Base-by-base conservation (phyloP, 2,329 filamentous ascomycete genomes). In the Metarhizium album region DNA sequence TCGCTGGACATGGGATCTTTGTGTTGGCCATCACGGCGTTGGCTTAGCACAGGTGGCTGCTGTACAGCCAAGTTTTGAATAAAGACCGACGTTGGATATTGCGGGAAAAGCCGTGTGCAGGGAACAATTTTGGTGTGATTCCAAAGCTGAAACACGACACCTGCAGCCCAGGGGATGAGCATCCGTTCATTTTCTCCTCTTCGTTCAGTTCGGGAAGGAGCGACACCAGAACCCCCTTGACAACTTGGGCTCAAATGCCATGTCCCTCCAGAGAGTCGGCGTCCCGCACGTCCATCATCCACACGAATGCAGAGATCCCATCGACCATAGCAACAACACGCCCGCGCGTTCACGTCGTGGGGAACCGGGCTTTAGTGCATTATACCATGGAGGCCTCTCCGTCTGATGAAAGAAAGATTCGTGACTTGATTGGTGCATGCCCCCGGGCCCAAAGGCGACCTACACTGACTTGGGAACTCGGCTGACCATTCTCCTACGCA, bases 401-500 rank as follows among this genome's bases (percentile, higher is more conserved):
- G 2, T 14, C 40, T 4, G 24, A 43, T 13, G 22, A 24, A 23
- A 23, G 20, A 13, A 43, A 43, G 20, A n/a, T 24, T 24, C 7
- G 11, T 3, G 8, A 24, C 14, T 14, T 43, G 22, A 23, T 43
- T 24, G 40, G 40, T 43, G 20, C 40, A 16, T 23, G 40, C 22
- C 40, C 13, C 14, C 20, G n/a, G n/a, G 40, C 40, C 5, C 22
- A 9, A 42, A 11, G 33, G 45, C 3, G 37, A 20, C 37, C 16
- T 23, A 8, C 20, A 24, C 22, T n/a, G 33, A 33, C n/a, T 7
- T 8, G 7, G 27, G 27, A 29, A 29, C 27, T 29, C 11, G 27
- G 11, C 27, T 29, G 27, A 14, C n/a, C 3, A 20, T 43, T 18
- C 4, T 3, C 4, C 16, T 24, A 9, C 3, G 18, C 37, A 68